Conservation (phyloP, 768 basidiomycete species). For the Naematelia aurantialba region DNA sequence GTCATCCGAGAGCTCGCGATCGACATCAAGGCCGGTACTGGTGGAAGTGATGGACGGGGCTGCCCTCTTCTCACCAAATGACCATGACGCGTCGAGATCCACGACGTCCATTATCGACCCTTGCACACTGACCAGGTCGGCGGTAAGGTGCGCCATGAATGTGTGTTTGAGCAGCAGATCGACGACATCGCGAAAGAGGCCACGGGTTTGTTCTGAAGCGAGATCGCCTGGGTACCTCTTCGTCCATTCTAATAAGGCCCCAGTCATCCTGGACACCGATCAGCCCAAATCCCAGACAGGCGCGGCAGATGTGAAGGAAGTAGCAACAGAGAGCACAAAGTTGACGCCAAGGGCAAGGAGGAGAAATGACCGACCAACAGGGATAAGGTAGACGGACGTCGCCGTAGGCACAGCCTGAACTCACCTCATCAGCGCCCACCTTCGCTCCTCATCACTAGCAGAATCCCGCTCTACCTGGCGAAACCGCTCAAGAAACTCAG, state of each 20-base stretch:
- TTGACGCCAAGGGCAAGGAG: too few species aligned
- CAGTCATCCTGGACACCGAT: slow-evolving; percentile 22
- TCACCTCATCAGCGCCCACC: slow-evolving; percentile 38
- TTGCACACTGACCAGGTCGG: slow-evolving; percentile 38
- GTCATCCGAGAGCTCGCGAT: slow-evolving; percentile 21
- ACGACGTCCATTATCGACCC: slow-evolving; percentile 18
- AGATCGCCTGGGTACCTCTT: slow-evolving; percentile 45
- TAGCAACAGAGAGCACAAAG: too few species aligned
- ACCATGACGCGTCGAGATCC: slow-evolving; percentile 45
- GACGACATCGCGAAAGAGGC: slow-evolving; percentile 27
- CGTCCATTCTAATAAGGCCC: slow-evolving; percentile 43
- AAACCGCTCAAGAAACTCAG: slow-evolving; percentile 31
- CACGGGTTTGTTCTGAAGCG: slow-evolving; percentile 13
- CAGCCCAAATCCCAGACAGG: too few species aligned
- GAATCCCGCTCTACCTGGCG: slow-evolving; percentile 23
- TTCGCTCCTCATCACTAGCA: slow-evolving; percentile 25
- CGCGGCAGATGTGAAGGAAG: too few species aligned
- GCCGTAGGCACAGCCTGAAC: slow-evolving; percentile 6
- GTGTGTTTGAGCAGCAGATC: slow-evolving; percentile 24
- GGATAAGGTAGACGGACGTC: not conserved
- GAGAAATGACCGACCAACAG: too few species aligned
- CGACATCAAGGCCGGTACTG: slow-evolving; percentile 14
- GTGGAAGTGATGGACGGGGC: slow-evolving; percentile 3
- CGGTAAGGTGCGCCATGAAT: slow-evolving; percentile 40
- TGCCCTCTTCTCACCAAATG: slow-evolving; percentile 8